Evolutionary conservation across 371 early-diverging fungal species (phyloP), one percentile per base, ranked within the genome.

Genomic region (Mucor ambiguus): DNA sequence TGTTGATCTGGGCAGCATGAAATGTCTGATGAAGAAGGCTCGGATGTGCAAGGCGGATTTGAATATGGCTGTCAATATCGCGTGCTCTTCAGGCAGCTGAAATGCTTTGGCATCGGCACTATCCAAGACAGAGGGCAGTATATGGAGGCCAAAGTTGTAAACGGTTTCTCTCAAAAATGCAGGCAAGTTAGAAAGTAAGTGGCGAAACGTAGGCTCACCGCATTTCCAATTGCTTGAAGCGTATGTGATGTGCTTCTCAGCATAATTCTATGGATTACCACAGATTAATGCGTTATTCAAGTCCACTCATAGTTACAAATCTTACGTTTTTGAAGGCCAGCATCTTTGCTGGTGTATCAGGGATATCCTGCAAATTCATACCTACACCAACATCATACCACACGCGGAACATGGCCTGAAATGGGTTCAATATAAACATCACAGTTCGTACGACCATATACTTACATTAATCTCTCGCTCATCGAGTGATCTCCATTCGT

Each of bases 281-380:
- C 12, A 52, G 8, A 14, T 52, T 18, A 29, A n/a, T 14, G 11
- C 14, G n/a, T 28, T 43, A 41, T 16, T 20, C 26, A 37, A 24
- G 11, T 28, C 12, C 9, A 8, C 24, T 38, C 16, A 16, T 26
- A 14, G 14, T 22, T 37, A 20, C 10, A 52, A 16, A 41, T 0
- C 20, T 46, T 68, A 71, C 72, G 63, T 78, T 69, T 43, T 70
- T 60, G 38, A 76, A 82, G 3, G 62, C 60, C 3, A 29, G 18
- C 9, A 86, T 33, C 10, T 69, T 77, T 24, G 76, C 73, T 8
- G 64, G 18, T 18, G 78, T 72, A 3, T 64, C 60, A 1, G 83
- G 86, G 26, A 86, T 81, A 71, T 79, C 73, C 60, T 81, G 56
- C 24, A 86, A 76, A 1, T 74, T 68, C 81, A 83, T 77, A 2